A percentile compares a stretch with the other conserved stretches of the same genome.
Conservation (phyloP, 352 stramenopile genomes). For the Achlya hypogyna region DNA sequence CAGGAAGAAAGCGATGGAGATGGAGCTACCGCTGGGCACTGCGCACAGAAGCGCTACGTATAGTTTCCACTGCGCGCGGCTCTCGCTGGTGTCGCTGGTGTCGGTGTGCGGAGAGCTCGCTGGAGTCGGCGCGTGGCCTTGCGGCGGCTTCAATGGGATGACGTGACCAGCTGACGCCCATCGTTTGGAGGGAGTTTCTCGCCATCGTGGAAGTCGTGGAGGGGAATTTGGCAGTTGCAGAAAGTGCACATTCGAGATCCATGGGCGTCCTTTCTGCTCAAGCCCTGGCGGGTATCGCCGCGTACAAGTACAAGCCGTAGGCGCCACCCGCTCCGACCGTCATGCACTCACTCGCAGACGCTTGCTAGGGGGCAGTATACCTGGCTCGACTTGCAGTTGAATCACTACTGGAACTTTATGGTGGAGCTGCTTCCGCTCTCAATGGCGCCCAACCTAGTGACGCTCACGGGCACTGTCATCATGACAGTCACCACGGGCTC, state of each 20-base stretch:
- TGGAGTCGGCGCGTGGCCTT: neutral
- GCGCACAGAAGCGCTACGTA: too few species aligned
- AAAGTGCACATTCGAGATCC: neutral
- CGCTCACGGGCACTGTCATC: slow-evolving; percentile 71
- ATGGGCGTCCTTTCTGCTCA: slow-evolving; percentile 33
- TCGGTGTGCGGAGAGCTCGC: neutral
- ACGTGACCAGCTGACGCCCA: neutral
- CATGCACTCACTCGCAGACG: slow-evolving; percentile 2
- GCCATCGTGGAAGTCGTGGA: neutral
- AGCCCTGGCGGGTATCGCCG: slow-evolving; percentile 71
- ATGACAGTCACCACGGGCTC: slow-evolving; percentile 74
- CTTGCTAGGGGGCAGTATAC: slow-evolving; percentile 69
- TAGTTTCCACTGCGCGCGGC: too few species aligned
- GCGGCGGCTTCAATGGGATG: neutral
- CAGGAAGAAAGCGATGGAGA: too few species aligned
- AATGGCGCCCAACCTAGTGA: slow-evolving; percentile 89
- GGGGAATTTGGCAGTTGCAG: neutral
- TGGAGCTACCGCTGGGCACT: too few species aligned
- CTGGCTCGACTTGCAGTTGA: slow-evolving; percentile 80
- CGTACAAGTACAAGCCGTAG: slow-evolving; percentile 85
- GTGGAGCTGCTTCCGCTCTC: slow-evolving; percentile 76
- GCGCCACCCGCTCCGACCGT: slow-evolving; percentile 18
- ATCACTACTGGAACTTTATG: slow-evolving; percentile 80
- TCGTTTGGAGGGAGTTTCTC: neutral
- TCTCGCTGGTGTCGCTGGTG: too few species aligned